These are phyloP conservation scores for Lachnellula hyalina DNA, from an alignment of 2,329 filamentous ascomycete genomes.

Conservation along the genomic window DNA sequence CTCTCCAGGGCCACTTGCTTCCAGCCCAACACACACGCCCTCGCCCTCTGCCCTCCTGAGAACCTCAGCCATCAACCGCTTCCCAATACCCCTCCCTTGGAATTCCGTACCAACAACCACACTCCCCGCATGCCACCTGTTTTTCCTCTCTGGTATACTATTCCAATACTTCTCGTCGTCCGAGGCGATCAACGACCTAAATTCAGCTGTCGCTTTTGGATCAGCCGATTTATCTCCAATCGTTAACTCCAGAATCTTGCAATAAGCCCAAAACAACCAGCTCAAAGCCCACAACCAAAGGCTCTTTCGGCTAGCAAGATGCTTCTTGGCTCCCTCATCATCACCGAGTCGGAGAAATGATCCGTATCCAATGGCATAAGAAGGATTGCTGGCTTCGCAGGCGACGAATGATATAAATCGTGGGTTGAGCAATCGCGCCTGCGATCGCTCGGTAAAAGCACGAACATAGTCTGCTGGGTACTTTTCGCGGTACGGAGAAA, in stretches of 20 bases:
- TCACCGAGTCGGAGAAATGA: slow-evolving; percentile 19
- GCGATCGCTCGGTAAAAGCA: slow-evolving; percentile 10
- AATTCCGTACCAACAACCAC: slow-evolving; percentile 19
- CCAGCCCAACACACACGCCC: slow-evolving; percentile 20
- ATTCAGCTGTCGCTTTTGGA: slow-evolving; percentile 2
- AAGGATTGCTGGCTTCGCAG: slow-evolving; percentile 6
- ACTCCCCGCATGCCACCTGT: slow-evolving; percentile 25
- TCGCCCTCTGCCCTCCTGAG: slow-evolving; percentile 21
- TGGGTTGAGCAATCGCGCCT: slow-evolving; percentile 15
- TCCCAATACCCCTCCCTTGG: slow-evolving; percentile 24
- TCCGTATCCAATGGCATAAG: slow-evolving; percentile 15
- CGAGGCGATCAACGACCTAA: slow-evolving; percentile 1
- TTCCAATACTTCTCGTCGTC: slow-evolving; percentile 17
- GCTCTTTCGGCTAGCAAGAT: slow-evolving; percentile 8
- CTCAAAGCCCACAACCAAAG: slow-evolving; percentile 1
- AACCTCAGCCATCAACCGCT: slow-evolving; percentile 24
- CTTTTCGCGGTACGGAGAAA: slow-evolving; percentile 13
- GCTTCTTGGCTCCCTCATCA: slow-evolving; percentile 16
- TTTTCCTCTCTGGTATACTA: slow-evolving; percentile 11
- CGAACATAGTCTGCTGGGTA: slow-evolving; percentile 13
- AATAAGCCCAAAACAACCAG: slow-evolving; percentile 5
- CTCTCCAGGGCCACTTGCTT: slow-evolving; percentile 22
- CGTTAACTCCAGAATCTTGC: slow-evolving; percentile 5
- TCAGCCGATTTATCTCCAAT: slow-evolving; percentile 8
- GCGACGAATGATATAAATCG: slow-evolving; percentile 19